Conservation (phyloP, 441 rosid species). For the Adansonia gregorii region DNA sequence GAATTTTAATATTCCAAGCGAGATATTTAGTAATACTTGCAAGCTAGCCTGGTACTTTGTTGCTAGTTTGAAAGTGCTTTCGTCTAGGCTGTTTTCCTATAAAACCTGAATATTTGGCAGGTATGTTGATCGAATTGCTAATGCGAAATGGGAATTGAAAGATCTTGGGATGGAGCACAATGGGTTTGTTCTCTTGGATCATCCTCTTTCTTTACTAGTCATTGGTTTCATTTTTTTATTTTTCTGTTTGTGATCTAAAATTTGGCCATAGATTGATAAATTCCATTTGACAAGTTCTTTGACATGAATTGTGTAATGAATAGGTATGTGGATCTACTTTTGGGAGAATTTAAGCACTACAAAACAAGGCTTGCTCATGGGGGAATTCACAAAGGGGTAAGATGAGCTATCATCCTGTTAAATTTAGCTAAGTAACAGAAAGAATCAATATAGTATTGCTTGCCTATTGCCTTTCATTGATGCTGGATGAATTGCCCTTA, state of each 20-base stretch:
- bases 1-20: not conserved
- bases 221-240: not conserved
- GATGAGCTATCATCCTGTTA: conserved; percentile 13
- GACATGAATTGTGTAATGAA: conserved; percentile 28
- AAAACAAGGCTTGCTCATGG: conserved; percentile 93
- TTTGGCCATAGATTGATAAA: conserved; percentile 2
- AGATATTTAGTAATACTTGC: not conserved
- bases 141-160: conserved; percentile 95
- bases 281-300: conserved; percentile 2
- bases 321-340: conserved; percentile 93
- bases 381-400: conserved; percentile 90
- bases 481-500: not conserved
- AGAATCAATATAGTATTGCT: not conserved
- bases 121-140: conserved; percentile 88
- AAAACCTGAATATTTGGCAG: conserved; percentile 44
- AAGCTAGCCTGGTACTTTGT: conserved; percentile 19
- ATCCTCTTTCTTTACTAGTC: conserved; percentile 1
- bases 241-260: not conserved
- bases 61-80: conserved; percentile 18
- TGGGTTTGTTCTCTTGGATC: conserved; percentile 66
- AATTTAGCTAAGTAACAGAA: conserved; percentile 4
- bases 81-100: not conserved
- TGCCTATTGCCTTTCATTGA: not conserved
- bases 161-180: conserved; percentile 98
- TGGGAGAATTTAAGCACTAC: conserved; percentile 96